Conservation (phyloP, 2,329 filamentous ascomycete genomes). For the Sarocladium oryzae region DNA sequence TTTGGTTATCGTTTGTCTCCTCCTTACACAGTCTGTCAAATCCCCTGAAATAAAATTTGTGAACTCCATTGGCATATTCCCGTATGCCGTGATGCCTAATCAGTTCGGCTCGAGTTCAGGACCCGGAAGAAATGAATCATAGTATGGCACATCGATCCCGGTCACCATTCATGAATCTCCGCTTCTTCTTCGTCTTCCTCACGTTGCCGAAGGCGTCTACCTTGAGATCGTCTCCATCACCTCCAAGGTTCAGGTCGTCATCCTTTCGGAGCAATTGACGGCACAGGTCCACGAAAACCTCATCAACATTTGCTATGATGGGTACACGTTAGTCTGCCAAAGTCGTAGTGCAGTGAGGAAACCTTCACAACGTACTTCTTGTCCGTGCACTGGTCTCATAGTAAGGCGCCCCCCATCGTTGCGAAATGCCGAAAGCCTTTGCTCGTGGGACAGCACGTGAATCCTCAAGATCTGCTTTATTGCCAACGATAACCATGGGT, state of each 20-base stretch:
- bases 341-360: background rate
- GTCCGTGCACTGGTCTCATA: conserved; percentile 84
- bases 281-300: conserved; percentile 80
- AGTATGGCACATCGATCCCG: conserved; percentile 38
- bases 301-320: conserved; percentile 71
- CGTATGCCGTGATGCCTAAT: no score
- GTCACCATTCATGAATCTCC: conserved; percentile 23
- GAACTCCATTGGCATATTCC: no score
- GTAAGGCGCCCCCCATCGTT: conserved; percentile 82
- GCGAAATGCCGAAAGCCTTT: conserved; percentile 77
- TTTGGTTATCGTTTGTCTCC: no score
- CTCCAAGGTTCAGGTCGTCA: conserved; percentile 34
- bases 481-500: conserved; percentile 84
- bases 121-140: no score
- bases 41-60: no score
- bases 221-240: conserved; percentile 34
- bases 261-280: conserved; percentile 76
- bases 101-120: no score
- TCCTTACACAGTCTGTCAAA: no score
- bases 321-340: background rate
- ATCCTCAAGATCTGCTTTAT: conserved; percentile 86
- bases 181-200: conserved; percentile 23
- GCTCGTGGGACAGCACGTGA: conserved; percentile 72
- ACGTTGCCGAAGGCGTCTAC: conserved; percentile 27
- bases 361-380: conserved; percentile 44